Conservation (phyloP, 352 stramenopile species). For the Pythium sukuiense region DNA sequence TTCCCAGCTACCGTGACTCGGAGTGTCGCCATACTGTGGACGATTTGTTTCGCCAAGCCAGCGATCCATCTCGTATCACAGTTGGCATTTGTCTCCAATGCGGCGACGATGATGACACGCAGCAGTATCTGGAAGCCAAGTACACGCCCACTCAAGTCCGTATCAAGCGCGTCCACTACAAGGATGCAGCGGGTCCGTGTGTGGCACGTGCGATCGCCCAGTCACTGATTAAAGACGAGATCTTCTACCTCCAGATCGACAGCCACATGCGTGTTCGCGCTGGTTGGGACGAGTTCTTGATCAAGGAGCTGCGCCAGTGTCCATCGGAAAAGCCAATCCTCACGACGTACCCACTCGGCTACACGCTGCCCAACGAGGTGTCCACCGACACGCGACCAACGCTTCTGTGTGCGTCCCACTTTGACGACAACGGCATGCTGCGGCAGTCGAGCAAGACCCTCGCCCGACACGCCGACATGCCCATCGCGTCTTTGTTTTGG, state of each 20-base stretch:
- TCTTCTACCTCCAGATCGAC: conserved; percentile 94
- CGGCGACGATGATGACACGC: conserved; percentile 49
- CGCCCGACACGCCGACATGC: conserved; percentile 37
- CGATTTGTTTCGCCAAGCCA: conserved; percentile 61
- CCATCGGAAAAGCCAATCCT: conserved; percentile 71
- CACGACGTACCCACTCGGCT: conserved; percentile 93
- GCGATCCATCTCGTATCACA: conserved; percentile 63
- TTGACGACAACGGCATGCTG: conserved; percentile 54
- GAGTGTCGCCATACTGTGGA: conserved; percentile 88
- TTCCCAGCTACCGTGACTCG: conserved; percentile 92
- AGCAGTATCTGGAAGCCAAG: conserved; percentile 36
- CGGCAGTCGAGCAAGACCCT: conserved; percentile 64
- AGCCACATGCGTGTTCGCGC: conserved; percentile 90
- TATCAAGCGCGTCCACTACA: conserved; percentile 60
- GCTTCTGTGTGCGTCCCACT: conserved; percentile 57
- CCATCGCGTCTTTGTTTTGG: conserved; percentile 64
- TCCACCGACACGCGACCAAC: conserved; percentile 52
- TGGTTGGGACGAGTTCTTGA: conserved; percentile 91
- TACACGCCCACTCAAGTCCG: conserved; percentile 45
- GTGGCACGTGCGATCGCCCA: conserved; percentile 84
- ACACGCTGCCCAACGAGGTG: conserved; percentile 77
- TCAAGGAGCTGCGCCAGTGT: conserved; percentile 64
- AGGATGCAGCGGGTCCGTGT: conserved; percentile 87
- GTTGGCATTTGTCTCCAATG: conserved; percentile 90
- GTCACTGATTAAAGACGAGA: conserved; percentile 77